Evolutionary conservation across 805 yeast species (phyloP).

Genomic region (Yarrowia divulgata): DNA sequence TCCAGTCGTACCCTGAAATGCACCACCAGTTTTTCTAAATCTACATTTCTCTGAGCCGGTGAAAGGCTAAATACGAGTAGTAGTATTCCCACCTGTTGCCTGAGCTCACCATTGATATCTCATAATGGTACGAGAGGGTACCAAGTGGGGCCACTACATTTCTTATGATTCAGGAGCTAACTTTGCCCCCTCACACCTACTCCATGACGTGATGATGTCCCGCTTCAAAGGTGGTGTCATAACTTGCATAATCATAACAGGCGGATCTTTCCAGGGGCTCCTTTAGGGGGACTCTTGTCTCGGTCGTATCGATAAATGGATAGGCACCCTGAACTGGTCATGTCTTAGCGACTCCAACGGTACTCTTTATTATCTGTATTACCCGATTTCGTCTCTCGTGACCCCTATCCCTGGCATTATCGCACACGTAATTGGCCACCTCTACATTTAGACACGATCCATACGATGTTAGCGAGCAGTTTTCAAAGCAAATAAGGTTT

Average conservation of each 20-base stretch:
- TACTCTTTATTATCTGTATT: no score
- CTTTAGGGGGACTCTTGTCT: no score
- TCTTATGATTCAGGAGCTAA: background rate
- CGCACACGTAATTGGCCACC: background rate
- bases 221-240: conserved; percentile 25
- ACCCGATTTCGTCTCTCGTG: background rate
- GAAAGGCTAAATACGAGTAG: no score
- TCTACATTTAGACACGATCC: conserved; percentile 11
- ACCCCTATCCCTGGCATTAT: conserved; percentile 21
- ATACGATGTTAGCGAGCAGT: conserved; percentile 30
- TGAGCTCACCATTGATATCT: no score
- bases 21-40: no score
- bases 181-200: conserved; percentile 4
- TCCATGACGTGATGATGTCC: conserved; percentile 34
- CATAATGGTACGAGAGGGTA: background rate
- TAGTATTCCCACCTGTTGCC: no score
- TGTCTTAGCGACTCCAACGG: no score
- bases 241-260: conserved; percentile 22
- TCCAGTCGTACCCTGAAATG: no score
- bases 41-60: no score
- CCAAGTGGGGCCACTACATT: conserved; percentile 1
- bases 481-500: background rate
- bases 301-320: no score
- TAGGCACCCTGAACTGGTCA: no score
- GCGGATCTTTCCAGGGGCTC: background rate